Evolutionary conservation across 306 rosid genomes (phyloP).

Genomic region (Trifolium repens): DNA sequence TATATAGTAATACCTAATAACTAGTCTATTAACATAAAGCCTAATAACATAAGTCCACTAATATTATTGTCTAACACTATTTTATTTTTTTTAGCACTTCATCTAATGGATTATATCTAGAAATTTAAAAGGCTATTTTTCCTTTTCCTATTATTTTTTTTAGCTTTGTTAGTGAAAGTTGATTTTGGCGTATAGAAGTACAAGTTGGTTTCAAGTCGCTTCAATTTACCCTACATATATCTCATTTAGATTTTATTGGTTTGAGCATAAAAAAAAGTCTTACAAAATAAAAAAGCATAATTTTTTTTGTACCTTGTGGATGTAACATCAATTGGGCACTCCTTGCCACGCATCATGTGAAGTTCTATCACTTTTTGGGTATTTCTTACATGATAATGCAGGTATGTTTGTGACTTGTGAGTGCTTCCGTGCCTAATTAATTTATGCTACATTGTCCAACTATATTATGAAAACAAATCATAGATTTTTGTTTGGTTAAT

Average conservation of each 20-base stretch:
- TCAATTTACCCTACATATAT: slow-evolving; percentile 37
- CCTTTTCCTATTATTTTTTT: slow-evolving; percentile 26
- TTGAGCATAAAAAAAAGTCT: slow-evolving; percentile 14
- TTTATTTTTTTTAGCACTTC: neutral
- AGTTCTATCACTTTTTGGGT: slow-evolving; percentile 35
- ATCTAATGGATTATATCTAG: slow-evolving; percentile 32
- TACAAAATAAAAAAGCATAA: neutral
- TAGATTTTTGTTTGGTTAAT: neutral
- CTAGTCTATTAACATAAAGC: too few relatives aligned
- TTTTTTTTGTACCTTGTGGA: slow-evolving; percentile 25
- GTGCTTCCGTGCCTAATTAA: slow-evolving; percentile 43
- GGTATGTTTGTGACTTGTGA: slow-evolving; percentile 30
- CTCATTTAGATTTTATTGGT: slow-evolving; percentile 34
- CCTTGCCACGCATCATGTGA: slow-evolving; percentile 53
- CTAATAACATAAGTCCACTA: too few relatives aligned
- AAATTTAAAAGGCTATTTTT: slow-evolving; percentile 27
- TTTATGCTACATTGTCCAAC: slow-evolving; percentile 28
- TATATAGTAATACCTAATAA: too few relatives aligned
- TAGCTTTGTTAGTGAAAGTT: slow-evolving; percentile 50
- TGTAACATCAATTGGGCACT: slow-evolving; percentile 34
- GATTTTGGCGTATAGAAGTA: slow-evolving; percentile 50
- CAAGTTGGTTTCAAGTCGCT: slow-evolving; percentile 46
- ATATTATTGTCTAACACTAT: too few relatives aligned
- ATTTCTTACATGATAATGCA: slow-evolving; percentile 4
- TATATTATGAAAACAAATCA: slow-evolving; percentile 18